phyloP scores from a whole-genome alignment of 495 filamentous ascomycete genomes.

The Aspergillus panamensis region DNA sequence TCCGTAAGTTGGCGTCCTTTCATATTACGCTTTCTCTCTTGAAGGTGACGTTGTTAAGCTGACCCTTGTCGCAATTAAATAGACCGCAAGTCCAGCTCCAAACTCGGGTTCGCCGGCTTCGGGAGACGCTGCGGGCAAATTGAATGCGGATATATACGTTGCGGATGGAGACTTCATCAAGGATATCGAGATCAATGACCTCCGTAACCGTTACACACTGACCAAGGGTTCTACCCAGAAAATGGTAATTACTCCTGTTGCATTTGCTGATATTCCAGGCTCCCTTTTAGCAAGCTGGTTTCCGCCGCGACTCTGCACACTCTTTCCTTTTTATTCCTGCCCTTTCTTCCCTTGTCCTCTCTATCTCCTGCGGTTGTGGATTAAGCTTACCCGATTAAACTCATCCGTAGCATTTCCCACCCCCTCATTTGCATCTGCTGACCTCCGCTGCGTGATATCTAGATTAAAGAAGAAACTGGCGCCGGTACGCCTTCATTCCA shows the following conservation, averaged over 20 bases:
- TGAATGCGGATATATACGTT: slow-evolving; percentile 86
- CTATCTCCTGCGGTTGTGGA: slow-evolving; percentile 56
- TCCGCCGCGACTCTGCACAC: slow-evolving; percentile 37
- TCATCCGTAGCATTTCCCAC: slow-evolving; percentile 64
- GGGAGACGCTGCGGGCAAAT: slow-evolving; percentile 52
- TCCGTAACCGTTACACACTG: slow-evolving; percentile 94
- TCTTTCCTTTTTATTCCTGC: slow-evolving; percentile 24
- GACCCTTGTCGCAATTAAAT: slow-evolving; percentile 3
- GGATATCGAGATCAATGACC: slow-evolving; percentile 97
- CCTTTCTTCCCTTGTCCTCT: slow-evolving; percentile 24
- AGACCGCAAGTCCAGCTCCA: slow-evolving; percentile 51
- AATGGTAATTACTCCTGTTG: slow-evolving; percentile 92
- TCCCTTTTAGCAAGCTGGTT: slow-evolving; percentile 33
- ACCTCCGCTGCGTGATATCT: slow-evolving; percentile 87
- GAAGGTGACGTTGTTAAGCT: slow-evolving; percentile 14
- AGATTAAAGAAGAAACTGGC: slow-evolving; percentile 99
- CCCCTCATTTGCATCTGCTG: slow-evolving; percentile 94
- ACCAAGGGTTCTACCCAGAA: slow-evolving; percentile 98
- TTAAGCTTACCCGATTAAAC: slow-evolving; percentile 77
- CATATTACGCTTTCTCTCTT: background rate
- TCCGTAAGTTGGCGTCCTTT: slow-evolving; percentile 42
- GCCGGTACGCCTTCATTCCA: slow-evolving; percentile 84
- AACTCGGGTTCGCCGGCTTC: slow-evolving; percentile 45
- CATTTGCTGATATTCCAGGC: slow-evolving; percentile 78
- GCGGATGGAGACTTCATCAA: slow-evolving; percentile 96